Evolutionary conservation across 2,329 filamentous ascomycete genomes (phyloP).

Genomic region (Stemphylium vesicarium): DNA sequence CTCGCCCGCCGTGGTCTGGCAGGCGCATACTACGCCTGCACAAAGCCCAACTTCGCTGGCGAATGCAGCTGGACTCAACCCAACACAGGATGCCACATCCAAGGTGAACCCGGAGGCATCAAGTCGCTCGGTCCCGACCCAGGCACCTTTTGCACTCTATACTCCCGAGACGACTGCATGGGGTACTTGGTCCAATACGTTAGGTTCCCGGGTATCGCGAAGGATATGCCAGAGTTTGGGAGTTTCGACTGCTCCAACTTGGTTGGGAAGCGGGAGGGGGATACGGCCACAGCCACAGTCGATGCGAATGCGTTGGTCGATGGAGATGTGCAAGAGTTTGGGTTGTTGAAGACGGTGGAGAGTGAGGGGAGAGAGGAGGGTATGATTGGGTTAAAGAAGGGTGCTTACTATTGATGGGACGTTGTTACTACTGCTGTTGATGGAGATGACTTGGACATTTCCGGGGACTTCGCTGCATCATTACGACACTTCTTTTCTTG

Average conservation of each 20-base stretch:
- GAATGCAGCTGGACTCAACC: slow-evolving; percentile 39
- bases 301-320: slow-evolving; percentile 31
- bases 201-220: slow-evolving; percentile 33
- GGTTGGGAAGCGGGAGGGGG: not conserved
- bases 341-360: slow-evolving; percentile 26
- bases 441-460: not conserved
- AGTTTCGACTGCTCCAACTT: slow-evolving; percentile 32
- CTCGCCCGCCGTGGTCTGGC: slow-evolving; percentile 41
- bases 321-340: slow-evolving; percentile 28
- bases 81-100: slow-evolving; percentile 31
- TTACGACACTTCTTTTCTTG: not conserved
- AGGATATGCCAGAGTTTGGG: slow-evolving; percentile 28
- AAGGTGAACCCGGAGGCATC: slow-evolving; percentile 27
- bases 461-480: not conserved
- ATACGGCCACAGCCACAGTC: slow-evolving; percentile 7
- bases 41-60: slow-evolving; percentile 33
- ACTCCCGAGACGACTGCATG: slow-evolving; percentile 28
- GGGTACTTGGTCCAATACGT: slow-evolving; percentile 26
- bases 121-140: slow-evolving; percentile 43
- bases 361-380: slow-evolving; percentile 38
- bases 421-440: not conserved
- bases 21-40: slow-evolving; percentile 45
- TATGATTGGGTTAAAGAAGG: slow-evolving; percentile 43
- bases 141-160: slow-evolving; percentile 37
- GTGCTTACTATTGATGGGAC: slow-evolving; percentile 31